These are phyloP conservation scores for Pichia gijzeniarum DNA, from an alignment of 805 yeast genomes.

Conservation along the genomic window DNA sequence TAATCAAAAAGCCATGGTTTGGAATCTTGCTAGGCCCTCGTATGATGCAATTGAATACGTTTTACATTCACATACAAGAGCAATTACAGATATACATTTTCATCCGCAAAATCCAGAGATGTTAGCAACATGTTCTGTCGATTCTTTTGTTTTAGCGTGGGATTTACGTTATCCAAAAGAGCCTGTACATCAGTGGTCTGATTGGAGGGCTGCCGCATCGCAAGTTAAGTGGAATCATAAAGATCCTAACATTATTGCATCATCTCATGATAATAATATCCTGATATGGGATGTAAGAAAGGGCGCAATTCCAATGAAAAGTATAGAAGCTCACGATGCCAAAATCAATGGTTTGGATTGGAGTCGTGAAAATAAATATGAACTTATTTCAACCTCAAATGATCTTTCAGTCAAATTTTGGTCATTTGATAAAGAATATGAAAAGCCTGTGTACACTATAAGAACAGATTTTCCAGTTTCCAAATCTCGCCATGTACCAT, in stretches of 20 bases:
- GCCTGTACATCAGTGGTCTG: conserved; percentile 78
- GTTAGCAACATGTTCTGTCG: conserved; percentile 89
- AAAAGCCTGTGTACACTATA: conserved; percentile 51
- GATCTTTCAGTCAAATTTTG: conserved; percentile 81
- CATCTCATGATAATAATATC: conserved; percentile 76
- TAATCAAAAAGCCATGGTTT: conserved; percentile 89
- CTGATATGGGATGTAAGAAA: conserved; percentile 85
- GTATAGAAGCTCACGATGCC: conserved; percentile 70
- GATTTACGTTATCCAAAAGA: conserved; percentile 75
- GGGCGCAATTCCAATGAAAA: conserved; percentile 68
- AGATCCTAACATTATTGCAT: conserved; percentile 72
- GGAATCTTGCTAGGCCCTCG: conserved; percentile 73
- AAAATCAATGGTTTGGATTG: conserved; percentile 89
- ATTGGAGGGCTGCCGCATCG: conserved; percentile 91
- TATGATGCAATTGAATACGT: conserved; percentile 76
- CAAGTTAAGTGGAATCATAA: conserved; percentile 90
- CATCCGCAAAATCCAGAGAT: conserved; percentile 82
- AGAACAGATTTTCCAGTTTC: conserved; percentile 79
- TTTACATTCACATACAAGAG: conserved; percentile 84
- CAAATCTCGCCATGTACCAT: conserved; percentile 83
- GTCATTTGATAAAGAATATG: conserved; percentile 46
- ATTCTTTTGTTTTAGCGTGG: conserved; percentile 84
- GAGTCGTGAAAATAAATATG: conserved; percentile 50
- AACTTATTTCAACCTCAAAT: conserved; percentile 76
- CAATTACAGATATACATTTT: conserved; percentile 93